A percentile compares a stretch with the other conserved stretches of the same genome.
phyloP scores from a whole-genome alignment of 306 rosid genomes.

The Clitoria ternatea region DNA sequence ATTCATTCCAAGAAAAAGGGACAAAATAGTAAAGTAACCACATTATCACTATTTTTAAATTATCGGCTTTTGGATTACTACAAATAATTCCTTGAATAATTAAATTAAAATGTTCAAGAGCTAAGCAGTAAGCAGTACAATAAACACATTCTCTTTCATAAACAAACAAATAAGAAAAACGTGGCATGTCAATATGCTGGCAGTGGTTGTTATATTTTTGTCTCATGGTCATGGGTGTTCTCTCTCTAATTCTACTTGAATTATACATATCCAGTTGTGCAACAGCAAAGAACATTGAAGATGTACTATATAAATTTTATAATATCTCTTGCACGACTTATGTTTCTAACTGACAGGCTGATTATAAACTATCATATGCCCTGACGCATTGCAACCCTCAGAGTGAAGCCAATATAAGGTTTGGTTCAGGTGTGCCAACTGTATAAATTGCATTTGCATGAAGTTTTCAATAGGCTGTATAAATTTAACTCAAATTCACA shows the following conservation, averaged over 20 bases:
- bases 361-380: constrained; percentile 87
- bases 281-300: background rate
- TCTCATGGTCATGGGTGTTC: background rate
- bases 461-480: constrained; percentile 2
- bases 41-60: constrained; percentile 4
- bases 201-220: background rate
- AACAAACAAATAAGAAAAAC: background rate
- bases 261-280: background rate
- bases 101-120: background rate
- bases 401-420: constrained; percentile 93
- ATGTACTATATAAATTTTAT: background rate
- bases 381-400: constrained; percentile 77
- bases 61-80: background rate
- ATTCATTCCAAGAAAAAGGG: background rate
- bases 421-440: constrained; percentile 53
- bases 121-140: background rate
- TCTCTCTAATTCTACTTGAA: background rate
- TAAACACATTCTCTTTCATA: background rate
- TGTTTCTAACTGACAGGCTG: constrained; percentile 69
- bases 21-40: background rate
- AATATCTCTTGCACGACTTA: constrained; percentile 14
- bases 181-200: background rate
- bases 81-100: background rate
- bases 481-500: background rate
- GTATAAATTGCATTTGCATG: constrained; percentile 32